Conservation (phyloP, 2,329 filamentous ascomycete species). For the Phialophora verrucosa region DNA sequence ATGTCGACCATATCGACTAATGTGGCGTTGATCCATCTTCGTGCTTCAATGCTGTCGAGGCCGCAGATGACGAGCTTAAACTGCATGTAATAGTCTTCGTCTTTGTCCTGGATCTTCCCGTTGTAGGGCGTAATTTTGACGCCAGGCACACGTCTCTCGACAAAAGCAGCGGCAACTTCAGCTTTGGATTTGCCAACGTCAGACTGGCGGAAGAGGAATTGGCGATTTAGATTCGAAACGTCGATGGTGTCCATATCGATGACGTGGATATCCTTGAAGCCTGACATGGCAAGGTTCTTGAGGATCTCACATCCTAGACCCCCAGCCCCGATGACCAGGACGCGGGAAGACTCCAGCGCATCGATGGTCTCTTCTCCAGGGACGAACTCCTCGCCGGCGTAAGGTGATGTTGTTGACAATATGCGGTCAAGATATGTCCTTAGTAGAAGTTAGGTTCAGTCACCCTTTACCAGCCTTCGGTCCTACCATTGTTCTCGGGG, state of each 20-base stretch:
- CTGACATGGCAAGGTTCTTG: slow-evolving; percentile 92
- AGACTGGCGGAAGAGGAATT: slow-evolving; percentile 89
- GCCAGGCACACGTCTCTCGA: slow-evolving; percentile 85
- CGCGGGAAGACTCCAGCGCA: slow-evolving; percentile 71
- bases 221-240: slow-evolving; percentile 95
- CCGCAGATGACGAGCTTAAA: slow-evolving; percentile 94
- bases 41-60: slow-evolving; percentile 93
- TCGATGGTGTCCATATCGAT: slow-evolving; percentile 99
- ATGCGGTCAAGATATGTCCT: slow-evolving; percentile 87
- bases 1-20: slow-evolving; percentile 88
- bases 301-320: slow-evolving; percentile 95
- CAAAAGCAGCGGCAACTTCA: slow-evolving; percentile 87
- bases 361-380: slow-evolving; percentile 59
- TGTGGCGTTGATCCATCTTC: slow-evolving; percentile 98
- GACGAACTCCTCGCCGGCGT: slow-evolving; percentile 70
- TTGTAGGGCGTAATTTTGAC: slow-evolving; percentile 94
- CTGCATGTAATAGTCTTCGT: slow-evolving; percentile 95
- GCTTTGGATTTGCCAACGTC: slow-evolving; percentile 96
- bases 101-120: slow-evolving; percentile 94
- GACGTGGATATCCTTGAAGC: slow-evolving; percentile 96
- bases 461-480: not conserved
- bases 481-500: slow-evolving; percentile 42
- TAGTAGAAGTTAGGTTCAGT: slow-evolving; percentile 2
- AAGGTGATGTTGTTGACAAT: slow-evolving; percentile 77
- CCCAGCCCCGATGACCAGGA: slow-evolving; percentile 77